phyloP scores from a whole-genome alignment of 805 yeast species.

The Pichia nanzhaoensis region DNA sequence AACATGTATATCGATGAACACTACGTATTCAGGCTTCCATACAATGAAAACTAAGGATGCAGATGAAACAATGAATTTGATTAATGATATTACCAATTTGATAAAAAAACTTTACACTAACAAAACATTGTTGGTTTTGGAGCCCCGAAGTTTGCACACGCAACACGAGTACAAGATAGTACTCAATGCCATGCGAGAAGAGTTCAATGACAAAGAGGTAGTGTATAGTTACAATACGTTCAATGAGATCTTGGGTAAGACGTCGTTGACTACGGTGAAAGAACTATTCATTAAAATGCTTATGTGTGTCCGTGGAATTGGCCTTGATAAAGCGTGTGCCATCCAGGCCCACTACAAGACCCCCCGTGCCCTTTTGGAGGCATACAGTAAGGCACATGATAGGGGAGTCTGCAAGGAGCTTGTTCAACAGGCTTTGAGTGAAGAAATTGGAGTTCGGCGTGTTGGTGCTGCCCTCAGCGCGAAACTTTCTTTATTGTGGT shows the following conservation, averaged over 20 bases:
- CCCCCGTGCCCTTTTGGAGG: constrained; percentile 51
- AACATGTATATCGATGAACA: constrained; percentile 67
- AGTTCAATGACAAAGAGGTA: constrained; percentile 27
- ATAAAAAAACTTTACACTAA: constrained; percentile 35
- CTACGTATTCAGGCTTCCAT: constrained; percentile 60
- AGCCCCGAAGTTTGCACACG: constrained; percentile 41
- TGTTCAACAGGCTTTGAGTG: neutral
- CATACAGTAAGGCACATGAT: neutral
- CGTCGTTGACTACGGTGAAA: constrained; percentile 60
- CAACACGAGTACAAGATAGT: constrained; percentile 45
- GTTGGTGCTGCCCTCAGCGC: constrained; percentile 1
- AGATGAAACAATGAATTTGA: constrained; percentile 65
- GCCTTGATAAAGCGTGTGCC: constrained; percentile 76
- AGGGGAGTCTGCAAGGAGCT: constrained; percentile 11
- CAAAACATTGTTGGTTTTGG: constrained; percentile 41
- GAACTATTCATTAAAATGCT: constrained; percentile 74
- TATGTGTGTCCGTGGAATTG: constrained; percentile 73
- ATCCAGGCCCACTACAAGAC: constrained; percentile 70
- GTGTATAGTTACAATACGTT: constrained; percentile 50
- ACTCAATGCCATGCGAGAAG: constrained; percentile 35
- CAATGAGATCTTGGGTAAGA: constrained; percentile 62
- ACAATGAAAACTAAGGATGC: constrained; percentile 62
- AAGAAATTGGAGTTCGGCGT: constrained; percentile 5
- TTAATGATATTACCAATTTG: constrained; percentile 41
- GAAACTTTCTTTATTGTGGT: constrained; percentile 1